These are phyloP conservation scores for Ceratobasidium sp. DNA, from an alignment of 1,284 basidiomycete genomes.

Conservation along the genomic window DNA sequence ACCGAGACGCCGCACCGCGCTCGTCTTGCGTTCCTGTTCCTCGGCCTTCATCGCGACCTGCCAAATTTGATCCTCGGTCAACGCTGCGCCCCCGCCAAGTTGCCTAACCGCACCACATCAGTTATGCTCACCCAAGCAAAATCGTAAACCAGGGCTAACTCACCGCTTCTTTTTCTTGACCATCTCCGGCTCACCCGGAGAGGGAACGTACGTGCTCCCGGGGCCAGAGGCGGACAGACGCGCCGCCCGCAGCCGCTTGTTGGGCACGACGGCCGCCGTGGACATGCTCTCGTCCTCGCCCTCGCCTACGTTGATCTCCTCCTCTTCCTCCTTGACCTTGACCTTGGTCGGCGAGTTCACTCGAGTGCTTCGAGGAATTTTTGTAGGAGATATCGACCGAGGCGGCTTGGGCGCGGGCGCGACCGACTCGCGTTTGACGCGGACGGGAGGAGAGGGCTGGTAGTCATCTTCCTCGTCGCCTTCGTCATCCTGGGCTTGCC, in stretches of 20 bases:
- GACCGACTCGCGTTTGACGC: not conserved
- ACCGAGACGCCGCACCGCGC: slow-evolving; percentile 28
- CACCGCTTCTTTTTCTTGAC: slow-evolving; percentile 63
- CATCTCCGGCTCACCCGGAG: slow-evolving; percentile 53
- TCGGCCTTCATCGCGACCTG: slow-evolving; percentile 40
- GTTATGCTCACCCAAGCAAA: not conserved
- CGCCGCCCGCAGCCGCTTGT: slow-evolving; percentile 39
- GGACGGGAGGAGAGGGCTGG: slow-evolving; percentile 8
- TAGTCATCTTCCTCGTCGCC: slow-evolving; percentile 42
- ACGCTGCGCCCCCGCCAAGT: slow-evolving; percentile 31
- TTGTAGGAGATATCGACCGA: slow-evolving; percentile 9
- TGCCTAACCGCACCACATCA: slow-evolving; percentile 10
- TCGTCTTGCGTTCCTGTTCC: slow-evolving; percentile 38
- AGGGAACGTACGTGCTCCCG: slow-evolving; percentile 50
- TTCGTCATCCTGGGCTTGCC: slow-evolving; percentile 35
- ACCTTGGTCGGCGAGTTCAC: not conserved
- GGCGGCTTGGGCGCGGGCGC: not conserved
- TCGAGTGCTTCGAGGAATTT: not conserved
- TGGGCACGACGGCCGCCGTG: slow-evolving; percentile 44
- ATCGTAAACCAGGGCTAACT: slow-evolving; percentile 43
- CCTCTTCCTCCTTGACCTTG: slow-evolving; percentile 40
- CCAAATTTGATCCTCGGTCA: slow-evolving; percentile 44
- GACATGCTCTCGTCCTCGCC: slow-evolving; percentile 50
- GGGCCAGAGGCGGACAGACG: slow-evolving; percentile 33
- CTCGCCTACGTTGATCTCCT: slow-evolving; percentile 43